Base-by-base conservation (phyloP, 352 stramenopile species). In the Globisporangium okanoganense region DNA sequence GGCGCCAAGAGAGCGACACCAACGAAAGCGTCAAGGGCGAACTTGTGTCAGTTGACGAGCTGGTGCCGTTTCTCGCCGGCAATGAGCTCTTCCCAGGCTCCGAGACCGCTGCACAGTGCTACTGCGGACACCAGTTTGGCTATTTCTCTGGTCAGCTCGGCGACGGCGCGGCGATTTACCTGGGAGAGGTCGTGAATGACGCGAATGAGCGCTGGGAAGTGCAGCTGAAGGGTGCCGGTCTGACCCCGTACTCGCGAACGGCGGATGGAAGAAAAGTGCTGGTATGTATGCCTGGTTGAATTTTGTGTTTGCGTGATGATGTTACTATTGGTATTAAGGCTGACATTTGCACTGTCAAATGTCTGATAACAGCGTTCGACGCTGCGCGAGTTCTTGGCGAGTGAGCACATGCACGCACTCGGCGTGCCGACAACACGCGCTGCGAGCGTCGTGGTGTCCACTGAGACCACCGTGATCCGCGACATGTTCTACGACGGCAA, bases 311-410 rank as follows among this genome's bases (percentile, higher is more conserved):
- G 6, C 7, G 41, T 65, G 31, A 41, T 62, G 27, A 4, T 59
- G 22, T 48, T 20, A 9, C 20, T 53, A 31, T 2, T 27, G n/a
- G 8, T 43, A 31, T 25, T 48, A 1, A 40, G n/a, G 14, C 9
- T 44, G 16, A 7, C 4, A 14, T 35, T 27, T 27, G n/a, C 25
- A 13, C 44, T 27, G 1, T 50, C 7, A 48, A 22, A 4, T 20
- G 18, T 65, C 41, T 24, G 12, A 27, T 57, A 16, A 43, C 68
- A 98, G 36, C 76, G 97, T 44, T 98, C 93, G 2, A 98, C 90
- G 31, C 85, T 99, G 61, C 82, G 97, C 47, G 97, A 99, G 82
- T 99, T 99, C 65, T 71, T 99, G 4, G 96, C 91, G 10, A 97
- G 82, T 60, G 96, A 99, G 73, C 88, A 97, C 43, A 98, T 99